Percentiles rank a stretch among this genome's conserved stretches.
These are phyloP conservation scores for Mucuna pruriens DNA, from an alignment of 306 rosid genomes.

Conservation along the genomic window DNA sequence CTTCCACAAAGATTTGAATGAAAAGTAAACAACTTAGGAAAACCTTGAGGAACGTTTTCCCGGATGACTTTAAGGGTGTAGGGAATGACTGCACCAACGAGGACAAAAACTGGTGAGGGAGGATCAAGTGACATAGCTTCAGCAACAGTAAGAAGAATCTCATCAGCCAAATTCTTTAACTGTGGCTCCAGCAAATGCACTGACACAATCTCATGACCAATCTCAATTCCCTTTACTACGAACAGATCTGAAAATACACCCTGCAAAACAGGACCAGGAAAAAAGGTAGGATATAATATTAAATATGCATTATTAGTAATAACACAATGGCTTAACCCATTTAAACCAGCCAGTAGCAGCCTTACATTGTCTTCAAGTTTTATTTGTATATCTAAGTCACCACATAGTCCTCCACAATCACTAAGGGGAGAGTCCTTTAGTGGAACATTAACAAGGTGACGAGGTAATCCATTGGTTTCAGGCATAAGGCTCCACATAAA, in stretches of 20 bases:
- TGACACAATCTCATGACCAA: constrained; percentile 86
- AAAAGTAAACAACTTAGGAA: constrained; percentile 31
- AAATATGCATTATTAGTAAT: constrained; percentile 27
- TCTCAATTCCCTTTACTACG: constrained; percentile 85
- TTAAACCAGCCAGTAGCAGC: constrained; percentile 43
- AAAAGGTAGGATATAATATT: constrained; percentile 32
- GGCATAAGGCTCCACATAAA: constrained; percentile 81
- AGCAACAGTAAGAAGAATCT: constrained; percentile 88
- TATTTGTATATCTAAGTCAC: constrained; percentile 85
- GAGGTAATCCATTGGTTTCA: constrained; percentile 55
- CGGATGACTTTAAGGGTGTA: constrained; percentile 82
- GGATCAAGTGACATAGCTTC: constrained; percentile 96
- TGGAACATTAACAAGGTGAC: constrained; percentile 89
- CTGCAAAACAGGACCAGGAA: constrained; percentile 58
- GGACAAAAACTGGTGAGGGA: constrained; percentile 90
- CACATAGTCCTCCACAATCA: constrained; percentile 92
- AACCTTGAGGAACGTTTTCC: constrained; percentile 85
- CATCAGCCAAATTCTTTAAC: constrained; percentile 64
- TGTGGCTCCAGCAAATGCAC: constrained; percentile 83
- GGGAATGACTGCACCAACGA: constrained; percentile 73
- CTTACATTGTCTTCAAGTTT: constrained; percentile 90
- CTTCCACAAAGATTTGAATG: constrained; percentile 25
- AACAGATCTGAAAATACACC: constrained; percentile 92
- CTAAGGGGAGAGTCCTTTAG: constrained; percentile 91
- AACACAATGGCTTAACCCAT: constrained; percentile 33